Conservation (phyloP, 2,329 filamentous ascomycete species). For the Fusarium solani-melongenae region DNA sequence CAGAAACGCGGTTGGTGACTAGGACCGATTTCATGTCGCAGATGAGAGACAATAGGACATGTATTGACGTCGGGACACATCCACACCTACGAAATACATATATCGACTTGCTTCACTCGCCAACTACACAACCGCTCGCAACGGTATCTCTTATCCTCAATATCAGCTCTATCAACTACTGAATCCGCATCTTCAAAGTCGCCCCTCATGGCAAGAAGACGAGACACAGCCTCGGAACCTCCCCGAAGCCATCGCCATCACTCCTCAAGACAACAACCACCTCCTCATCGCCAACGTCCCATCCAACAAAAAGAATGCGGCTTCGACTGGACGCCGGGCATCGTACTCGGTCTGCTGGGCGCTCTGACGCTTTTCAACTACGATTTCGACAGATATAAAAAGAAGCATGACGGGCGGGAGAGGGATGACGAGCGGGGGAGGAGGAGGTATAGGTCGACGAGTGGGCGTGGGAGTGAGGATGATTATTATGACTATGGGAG, state of each 20-base stretch:
- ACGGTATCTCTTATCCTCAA: neutral
- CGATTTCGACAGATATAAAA: conserved; percentile 44
- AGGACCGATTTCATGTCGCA: neutral
- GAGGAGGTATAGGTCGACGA: conserved; percentile 18
- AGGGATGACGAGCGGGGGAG: conserved; percentile 20
- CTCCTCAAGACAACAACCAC: conserved; percentile 1
- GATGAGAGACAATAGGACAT: conserved; percentile 2
- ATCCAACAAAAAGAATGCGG: conserved; percentile 47
- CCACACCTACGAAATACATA: neutral
- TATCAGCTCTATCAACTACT: neutral
- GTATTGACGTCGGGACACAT: neutral
- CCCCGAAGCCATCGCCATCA: conserved; percentile 14
- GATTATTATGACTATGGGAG: conserved; percentile 20
- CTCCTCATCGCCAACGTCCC: conserved; percentile 37
- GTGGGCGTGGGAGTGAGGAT: conserved; percentile 10
- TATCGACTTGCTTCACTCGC: neutral
- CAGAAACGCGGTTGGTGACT: neutral
- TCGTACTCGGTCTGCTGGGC: conserved; percentile 52
- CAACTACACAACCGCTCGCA: neutral
- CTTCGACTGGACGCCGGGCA: conserved; percentile 55
- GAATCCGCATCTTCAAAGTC: neutral
- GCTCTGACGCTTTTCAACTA: conserved; percentile 52
- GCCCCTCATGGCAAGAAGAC: conserved; percentile 24
- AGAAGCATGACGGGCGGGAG: conserved; percentile 12
- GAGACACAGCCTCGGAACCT: conserved; percentile 28